Conservation (phyloP, 257 asterid genomes). For the Euphrasia confusa region DNA sequence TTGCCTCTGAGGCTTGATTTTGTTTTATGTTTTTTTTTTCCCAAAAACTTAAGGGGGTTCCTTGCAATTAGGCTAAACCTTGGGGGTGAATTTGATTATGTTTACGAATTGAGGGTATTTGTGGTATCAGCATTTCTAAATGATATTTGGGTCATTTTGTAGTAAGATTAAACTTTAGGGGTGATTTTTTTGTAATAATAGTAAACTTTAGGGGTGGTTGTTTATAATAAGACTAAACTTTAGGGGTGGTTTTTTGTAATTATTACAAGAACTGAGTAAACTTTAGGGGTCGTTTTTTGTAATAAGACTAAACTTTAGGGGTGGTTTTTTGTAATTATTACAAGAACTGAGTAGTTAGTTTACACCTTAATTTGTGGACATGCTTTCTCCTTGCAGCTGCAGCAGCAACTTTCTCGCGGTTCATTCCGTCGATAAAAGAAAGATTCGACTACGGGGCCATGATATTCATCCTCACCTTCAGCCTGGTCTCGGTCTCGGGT, state of each 20-base stretch:
- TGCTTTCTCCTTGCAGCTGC: conserved; percentile 48
- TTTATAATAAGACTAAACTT: background rate
- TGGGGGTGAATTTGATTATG: background rate
- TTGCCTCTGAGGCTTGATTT: too few relatives aligned
- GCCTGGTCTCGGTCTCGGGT: conserved; percentile 81
- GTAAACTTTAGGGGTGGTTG: too few relatives aligned
- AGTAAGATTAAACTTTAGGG: too few relatives aligned
- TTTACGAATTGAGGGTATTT: background rate
- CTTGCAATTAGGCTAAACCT: background rate
- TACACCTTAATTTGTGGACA: background rate
- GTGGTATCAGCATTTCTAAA: background rate
- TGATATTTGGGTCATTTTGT: too few relatives aligned
- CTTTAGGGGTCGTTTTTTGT: background rate
- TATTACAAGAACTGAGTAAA: background rate
- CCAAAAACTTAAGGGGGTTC: too few relatives aligned
- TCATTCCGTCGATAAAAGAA: conserved; percentile 70
- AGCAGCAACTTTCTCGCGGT: conserved; percentile 75
- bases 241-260: background rate
- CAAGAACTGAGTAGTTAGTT: background rate
- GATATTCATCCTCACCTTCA: conserved; percentile 82
- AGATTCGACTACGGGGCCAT: conserved; percentile 74
- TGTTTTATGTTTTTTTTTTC: too few relatives aligned
- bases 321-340: too few relatives aligned
- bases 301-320: background rate
- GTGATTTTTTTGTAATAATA: too few relatives aligned